phyloP scores from a whole-genome alignment of 306 rosid species.

The Prinsepia uniflora region DNA sequence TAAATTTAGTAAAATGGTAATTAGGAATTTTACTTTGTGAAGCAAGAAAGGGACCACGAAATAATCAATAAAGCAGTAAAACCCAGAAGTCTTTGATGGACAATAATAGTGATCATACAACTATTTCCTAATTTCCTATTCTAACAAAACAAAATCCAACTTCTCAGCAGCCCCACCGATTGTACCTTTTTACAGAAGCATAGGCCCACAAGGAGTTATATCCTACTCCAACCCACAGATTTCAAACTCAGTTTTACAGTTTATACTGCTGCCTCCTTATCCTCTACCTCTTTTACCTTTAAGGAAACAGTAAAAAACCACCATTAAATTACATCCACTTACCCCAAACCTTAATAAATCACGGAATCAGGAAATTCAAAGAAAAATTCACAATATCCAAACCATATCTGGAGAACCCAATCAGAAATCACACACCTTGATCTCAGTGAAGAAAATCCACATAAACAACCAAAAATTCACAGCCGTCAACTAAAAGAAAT shows the following conservation, averaged over 20 bases:
- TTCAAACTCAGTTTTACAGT: constrained; percentile 26
- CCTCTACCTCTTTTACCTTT: background rate
- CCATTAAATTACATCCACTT: background rate
- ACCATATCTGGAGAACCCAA: background rate
- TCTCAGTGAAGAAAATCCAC: background rate
- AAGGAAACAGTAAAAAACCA: constrained; percentile 26
- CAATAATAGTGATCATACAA: constrained; percentile 35
- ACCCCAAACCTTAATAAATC: background rate
- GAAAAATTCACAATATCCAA: background rate
- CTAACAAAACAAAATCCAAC: constrained; percentile 35
- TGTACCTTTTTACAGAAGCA: constrained; percentile 44
- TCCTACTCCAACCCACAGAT: constrained; percentile 25
- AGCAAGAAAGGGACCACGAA: constrained; percentile 52
- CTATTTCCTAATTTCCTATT: constrained; percentile 31
- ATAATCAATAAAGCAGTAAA: constrained; percentile 42
- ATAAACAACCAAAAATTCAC: constrained; percentile 21
- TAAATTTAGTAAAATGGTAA: constrained; percentile 46
- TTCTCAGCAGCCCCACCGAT: constrained; percentile 29
- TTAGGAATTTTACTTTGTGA: constrained; percentile 48
- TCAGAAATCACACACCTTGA: background rate
- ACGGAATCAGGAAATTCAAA: background rate
- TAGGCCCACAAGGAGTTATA: constrained; percentile 42
- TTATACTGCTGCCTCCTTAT: constrained; percentile 13
- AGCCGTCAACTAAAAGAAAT: background rate
- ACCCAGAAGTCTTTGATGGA: constrained; percentile 42